These are phyloP conservation scores for Saccharomycopsis capsularis DNA, from an alignment of 805 yeast species.

Conservation along the genomic window DNA sequence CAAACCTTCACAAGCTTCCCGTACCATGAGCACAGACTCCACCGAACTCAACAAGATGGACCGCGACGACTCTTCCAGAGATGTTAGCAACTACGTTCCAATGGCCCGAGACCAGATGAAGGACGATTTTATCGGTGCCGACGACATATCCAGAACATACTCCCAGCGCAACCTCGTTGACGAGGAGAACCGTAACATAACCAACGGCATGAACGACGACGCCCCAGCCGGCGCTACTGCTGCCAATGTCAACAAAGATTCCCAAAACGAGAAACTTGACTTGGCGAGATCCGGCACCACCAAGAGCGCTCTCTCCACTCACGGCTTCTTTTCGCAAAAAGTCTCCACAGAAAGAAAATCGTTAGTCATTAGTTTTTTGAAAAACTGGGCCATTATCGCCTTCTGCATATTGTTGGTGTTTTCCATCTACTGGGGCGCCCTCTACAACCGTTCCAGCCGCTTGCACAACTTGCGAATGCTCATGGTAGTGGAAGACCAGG, in stretches of 20 bases:
- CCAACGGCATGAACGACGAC: background rate
- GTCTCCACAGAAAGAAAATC: background rate
- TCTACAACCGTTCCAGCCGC: conserved; percentile 22
- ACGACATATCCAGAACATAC: background rate
- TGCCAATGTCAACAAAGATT: too few relatives aligned
- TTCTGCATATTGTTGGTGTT: conserved; percentile 6
- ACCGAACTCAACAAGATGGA: background rate
- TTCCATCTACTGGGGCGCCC: conserved; percentile 26
- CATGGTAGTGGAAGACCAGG: conserved; percentile 24
- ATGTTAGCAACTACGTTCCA: background rate
- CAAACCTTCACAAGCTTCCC: too few relatives aligned
- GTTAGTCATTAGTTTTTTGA: conserved; percentile 4
- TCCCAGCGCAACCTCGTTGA: background rate
- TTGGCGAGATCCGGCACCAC: background rate
- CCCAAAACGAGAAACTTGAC: background rate
- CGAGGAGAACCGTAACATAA: background rate
- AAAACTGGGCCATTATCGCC: conserved; percentile 15
- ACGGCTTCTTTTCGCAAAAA: background rate
- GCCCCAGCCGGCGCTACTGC: background rate
- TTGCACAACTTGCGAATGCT: conserved; percentile 21
- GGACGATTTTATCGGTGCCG: background rate
- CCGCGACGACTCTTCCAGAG: background rate
- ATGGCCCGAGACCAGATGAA: background rate
- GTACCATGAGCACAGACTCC: background rate
- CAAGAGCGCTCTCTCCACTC: background rate